Conservation (phyloP, 345 rosid species). For the Euphorbia peplus region DNA sequence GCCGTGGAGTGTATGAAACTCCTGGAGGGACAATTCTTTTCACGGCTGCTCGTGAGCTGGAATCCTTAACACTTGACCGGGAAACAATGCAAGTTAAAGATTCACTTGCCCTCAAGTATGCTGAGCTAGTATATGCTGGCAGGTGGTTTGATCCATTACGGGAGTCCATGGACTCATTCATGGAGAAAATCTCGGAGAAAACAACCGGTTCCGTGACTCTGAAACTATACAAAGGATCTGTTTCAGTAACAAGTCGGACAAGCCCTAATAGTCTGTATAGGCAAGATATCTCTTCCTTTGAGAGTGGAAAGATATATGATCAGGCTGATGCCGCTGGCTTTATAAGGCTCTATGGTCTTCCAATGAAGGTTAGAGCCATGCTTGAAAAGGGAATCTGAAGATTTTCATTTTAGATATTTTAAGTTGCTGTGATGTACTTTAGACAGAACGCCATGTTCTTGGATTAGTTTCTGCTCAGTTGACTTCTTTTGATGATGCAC, state of each 20-base stretch:
- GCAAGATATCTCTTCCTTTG: conserved; percentile 84
- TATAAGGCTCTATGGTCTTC: conserved; percentile 73
- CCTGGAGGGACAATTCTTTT: conserved; percentile 94
- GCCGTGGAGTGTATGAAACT: conserved; percentile 97
- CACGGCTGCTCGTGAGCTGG: conserved; percentile 73
- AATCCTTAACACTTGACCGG: conserved; percentile 78
- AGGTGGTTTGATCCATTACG: conserved; percentile 91
- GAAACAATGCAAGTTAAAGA: conserved; percentile 83
- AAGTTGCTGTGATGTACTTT: no score
- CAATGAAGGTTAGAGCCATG: conserved; percentile 84
- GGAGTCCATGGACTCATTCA: conserved; percentile 78
- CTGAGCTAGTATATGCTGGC: conserved; percentile 91
- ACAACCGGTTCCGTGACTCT: conserved; percentile 71
- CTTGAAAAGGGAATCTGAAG: conserved; percentile 51
- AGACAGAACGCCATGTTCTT: no score
- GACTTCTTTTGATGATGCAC: no score
- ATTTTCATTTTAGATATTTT: no score
- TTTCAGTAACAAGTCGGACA: conserved; percentile 52
- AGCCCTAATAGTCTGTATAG: conserved; percentile 81
- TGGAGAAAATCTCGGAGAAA: conserved; percentile 73
- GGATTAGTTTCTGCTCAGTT: no score
- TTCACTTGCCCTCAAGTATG: conserved; percentile 69
- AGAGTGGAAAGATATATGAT: conserved; percentile 74
- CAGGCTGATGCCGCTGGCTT: conserved; percentile 96
- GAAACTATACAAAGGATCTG: conserved; percentile 80